phyloP scores from a whole-genome alignment of 1,139 yeast genomes.

The Geotrichum aggregatum region DNA sequence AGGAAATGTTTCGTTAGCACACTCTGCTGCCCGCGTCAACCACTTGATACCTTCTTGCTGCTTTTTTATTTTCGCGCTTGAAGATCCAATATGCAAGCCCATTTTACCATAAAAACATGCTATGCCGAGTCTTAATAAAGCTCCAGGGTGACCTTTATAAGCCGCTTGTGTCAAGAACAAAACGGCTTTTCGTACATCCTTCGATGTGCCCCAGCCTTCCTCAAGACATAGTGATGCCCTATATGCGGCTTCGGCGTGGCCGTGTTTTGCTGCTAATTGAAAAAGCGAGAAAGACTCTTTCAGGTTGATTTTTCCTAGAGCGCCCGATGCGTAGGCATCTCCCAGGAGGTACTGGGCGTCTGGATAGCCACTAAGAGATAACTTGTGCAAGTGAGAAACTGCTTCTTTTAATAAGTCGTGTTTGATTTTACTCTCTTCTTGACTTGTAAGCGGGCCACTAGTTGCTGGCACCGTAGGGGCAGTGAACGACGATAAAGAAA shows the following conservation, averaged over 20 bases:
- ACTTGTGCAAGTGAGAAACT: conserved; percentile 58
- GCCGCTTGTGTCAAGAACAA: conserved; percentile 87
- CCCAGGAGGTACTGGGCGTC: conserved; percentile 90
- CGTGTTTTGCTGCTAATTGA: conserved; percentile 88
- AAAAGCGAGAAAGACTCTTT: conserved; percentile 72
- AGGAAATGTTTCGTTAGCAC: conserved; percentile 77
- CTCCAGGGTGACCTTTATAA: conserved; percentile 86
- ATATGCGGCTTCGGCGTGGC: conserved; percentile 86
- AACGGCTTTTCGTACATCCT: conserved; percentile 81
- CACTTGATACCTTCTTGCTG: conserved; percentile 89
- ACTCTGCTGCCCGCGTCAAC: conserved; percentile 81
- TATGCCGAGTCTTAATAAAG: conserved; percentile 87
- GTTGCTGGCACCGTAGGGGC: conserved; percentile 1
- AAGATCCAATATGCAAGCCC: conserved; percentile 50
- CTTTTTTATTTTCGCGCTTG: conserved; percentile 37
- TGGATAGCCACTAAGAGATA: conserved; percentile 75
- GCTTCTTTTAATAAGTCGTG: conserved; percentile 63
- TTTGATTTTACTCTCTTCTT: conserved; percentile 44
- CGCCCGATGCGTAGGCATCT: conserved; percentile 87
- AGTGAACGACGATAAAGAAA: conserved; percentile 3
- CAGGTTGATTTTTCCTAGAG: conserved; percentile 76
- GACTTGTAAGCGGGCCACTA: conserved; percentile 9
- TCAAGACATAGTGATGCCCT: conserved; percentile 88
- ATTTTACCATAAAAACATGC: conserved; percentile 78
- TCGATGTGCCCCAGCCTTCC: conserved; percentile 87